Conservation (phyloP, 1,139 yeast species). For the Saccharomyces hybrid region DNA sequence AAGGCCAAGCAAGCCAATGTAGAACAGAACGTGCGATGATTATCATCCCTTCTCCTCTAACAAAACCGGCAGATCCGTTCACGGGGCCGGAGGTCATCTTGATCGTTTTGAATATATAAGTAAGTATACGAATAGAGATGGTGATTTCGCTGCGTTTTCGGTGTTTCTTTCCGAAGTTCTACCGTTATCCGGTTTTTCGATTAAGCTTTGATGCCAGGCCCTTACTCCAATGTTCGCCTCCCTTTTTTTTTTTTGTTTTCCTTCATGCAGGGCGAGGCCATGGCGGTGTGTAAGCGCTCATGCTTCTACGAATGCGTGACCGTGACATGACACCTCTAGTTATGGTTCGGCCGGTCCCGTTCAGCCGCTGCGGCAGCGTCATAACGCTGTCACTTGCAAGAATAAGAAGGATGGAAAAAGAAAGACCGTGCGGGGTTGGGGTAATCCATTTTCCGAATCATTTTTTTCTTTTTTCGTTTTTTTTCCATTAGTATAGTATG, state of each 20-base stretch:
- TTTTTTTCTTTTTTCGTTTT: constrained; percentile 1
- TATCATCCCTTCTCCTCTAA: neutral
- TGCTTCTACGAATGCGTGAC: neutral
- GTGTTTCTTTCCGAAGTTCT: too few species aligned
- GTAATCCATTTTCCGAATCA: neutral
- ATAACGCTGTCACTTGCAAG: neutral
- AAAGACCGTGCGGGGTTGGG: neutral
- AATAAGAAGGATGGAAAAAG: neutral
- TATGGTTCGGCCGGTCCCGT: neutral
- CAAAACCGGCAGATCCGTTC: neutral
- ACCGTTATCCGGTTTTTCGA: too few species aligned
- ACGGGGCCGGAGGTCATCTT: neutral
- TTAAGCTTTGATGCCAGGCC: neutral
- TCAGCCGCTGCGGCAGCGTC: neutral
- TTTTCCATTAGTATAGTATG: neutral
- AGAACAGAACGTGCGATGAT: neutral
- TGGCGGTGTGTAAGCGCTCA: neutral
- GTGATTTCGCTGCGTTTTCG: too few species aligned
- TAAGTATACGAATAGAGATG: too few species aligned
- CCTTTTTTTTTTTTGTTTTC: neutral
- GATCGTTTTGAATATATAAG: neutral
- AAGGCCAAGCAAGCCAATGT: neutral
- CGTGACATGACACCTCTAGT: neutral
- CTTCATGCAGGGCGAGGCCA: neutral
- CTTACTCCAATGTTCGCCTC: neutral